Conservation (phyloP, 176 grass and related monocot species). For the Rhynchospora breviuscula region DNA sequence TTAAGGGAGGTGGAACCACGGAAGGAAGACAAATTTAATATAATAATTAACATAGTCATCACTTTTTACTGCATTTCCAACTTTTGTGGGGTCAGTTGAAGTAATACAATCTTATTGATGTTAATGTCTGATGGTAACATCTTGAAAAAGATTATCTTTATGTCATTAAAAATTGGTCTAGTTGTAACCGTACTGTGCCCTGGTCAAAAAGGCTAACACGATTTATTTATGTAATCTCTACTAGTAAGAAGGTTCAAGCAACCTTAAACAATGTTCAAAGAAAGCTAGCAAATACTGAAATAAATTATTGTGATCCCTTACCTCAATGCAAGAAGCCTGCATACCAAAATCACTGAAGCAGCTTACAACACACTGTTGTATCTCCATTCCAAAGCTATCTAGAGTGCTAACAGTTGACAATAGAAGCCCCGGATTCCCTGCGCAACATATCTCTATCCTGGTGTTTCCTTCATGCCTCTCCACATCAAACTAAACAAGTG, state of each 20-base stretch:
- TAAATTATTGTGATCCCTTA: slow-evolving; percentile 22
- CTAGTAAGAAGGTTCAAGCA: background rate
- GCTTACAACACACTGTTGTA: slow-evolving; percentile 69
- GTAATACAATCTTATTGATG: slow-evolving; percentile 9
- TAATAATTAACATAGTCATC: background rate
- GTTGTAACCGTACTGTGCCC: background rate
- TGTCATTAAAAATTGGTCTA: background rate
- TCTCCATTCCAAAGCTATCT: slow-evolving; percentile 56
- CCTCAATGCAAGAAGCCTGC: slow-evolving; percentile 64
- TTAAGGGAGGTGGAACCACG: no score
- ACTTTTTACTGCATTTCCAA: background rate
- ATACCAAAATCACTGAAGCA: slow-evolving; percentile 81
- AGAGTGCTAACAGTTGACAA: slow-evolving; percentile 56
- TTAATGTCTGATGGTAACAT: slow-evolving; percentile 15
- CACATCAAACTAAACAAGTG: slow-evolving; percentile 49
- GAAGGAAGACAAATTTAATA: background rate
- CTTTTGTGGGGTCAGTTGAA: background rate
- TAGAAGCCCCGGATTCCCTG: slow-evolving; percentile 44
- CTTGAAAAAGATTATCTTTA: slow-evolving; percentile 1
- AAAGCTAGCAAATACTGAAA: background rate
- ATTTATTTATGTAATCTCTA: background rate
- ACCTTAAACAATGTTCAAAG: background rate
- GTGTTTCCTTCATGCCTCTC: slow-evolving; percentile 47
- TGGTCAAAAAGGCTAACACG: background rate
- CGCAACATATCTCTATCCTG: slow-evolving; percentile 61